phyloP scores from a whole-genome alignment of 257 asterid genomes.

The Nicotiana noctiflora region DNA sequence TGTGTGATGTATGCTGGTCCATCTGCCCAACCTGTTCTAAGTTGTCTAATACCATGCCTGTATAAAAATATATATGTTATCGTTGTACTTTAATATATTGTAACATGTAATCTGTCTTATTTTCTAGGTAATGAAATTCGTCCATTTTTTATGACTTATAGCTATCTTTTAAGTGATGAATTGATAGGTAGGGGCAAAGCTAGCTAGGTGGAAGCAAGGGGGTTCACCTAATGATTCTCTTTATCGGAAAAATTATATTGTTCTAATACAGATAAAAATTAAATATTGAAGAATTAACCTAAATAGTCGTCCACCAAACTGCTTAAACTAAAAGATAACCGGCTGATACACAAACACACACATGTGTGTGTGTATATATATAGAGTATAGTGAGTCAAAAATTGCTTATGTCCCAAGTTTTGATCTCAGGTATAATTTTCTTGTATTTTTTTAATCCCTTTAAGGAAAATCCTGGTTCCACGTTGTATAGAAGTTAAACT shows the following conservation, averaged over 20 bases:
- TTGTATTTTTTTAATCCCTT: background rate
- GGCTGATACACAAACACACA: too few species aligned
- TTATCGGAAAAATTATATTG: background rate
- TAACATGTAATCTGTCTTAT: background rate
- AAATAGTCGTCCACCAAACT: too few species aligned
- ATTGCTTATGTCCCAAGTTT: too few species aligned
- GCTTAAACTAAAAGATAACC: too few species aligned
- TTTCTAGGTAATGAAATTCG: background rate
- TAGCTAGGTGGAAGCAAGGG: background rate
- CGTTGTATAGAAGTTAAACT: too few species aligned
- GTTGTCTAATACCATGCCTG: constrained; percentile 90
- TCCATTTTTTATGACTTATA: background rate
- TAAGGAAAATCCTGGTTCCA: background rate
- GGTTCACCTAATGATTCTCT: background rate
- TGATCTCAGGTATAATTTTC: background rate
- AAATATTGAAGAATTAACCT: background rate
- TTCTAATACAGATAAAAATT: background rate
- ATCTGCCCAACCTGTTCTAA: constrained; percentile 90
- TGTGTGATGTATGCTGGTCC: constrained; percentile 96
- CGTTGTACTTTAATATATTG: too few species aligned
- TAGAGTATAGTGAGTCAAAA: too few species aligned
- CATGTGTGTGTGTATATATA: too few species aligned
- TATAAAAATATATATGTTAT: background rate
- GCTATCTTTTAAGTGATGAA: background rate
- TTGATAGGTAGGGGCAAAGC: background rate